Conservation (phyloP, 2,329 filamentous ascomycete genomes). For the Cytospora piceae region DNA sequence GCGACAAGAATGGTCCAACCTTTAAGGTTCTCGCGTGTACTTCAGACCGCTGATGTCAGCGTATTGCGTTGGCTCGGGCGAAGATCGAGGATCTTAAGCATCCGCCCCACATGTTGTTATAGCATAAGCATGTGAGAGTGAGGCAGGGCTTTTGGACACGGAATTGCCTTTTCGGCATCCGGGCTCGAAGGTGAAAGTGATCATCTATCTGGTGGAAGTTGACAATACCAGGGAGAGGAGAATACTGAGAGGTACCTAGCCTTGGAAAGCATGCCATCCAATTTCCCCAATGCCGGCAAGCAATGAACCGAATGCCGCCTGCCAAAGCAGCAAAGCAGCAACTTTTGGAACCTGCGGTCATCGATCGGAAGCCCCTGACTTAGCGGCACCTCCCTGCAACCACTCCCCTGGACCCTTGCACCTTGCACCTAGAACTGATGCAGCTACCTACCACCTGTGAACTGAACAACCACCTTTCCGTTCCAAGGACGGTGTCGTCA, state of each 20-base stretch:
- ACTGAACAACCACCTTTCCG: not conserved
- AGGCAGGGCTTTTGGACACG: slow-evolving; percentile 6
- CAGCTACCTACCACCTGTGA: not conserved
- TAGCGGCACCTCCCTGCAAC: slow-evolving; percentile 7
- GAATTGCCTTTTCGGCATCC: slow-evolving; percentile 16
- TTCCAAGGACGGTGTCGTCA: not conserved
- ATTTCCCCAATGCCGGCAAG: slow-evolving; percentile 7
- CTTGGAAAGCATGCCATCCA: not conserved
- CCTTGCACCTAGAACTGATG: slow-evolving; percentile 9
- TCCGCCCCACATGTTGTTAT: slow-evolving; percentile 21
- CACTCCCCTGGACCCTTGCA: slow-evolving; percentile 21
- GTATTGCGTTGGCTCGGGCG: slow-evolving; percentile 15
- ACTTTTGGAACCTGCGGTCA: slow-evolving; percentile 4
- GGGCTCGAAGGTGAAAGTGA: not conserved
- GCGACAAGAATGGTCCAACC: slow-evolving; percentile 10
- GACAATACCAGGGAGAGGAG: not conserved
- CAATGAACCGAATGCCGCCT: not conserved
- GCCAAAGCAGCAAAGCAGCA: not conserved
- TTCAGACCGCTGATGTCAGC: slow-evolving; percentile 23
- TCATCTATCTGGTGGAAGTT: slow-evolving; percentile 12
- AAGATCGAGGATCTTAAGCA: slow-evolving; percentile 10
- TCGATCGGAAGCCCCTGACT: slow-evolving; percentile 18
- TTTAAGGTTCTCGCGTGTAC: slow-evolving; percentile 30
- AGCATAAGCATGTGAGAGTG: not conserved
- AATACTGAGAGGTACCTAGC: not conserved